These are phyloP conservation scores for Crucibulum laeve DNA, from an alignment of 768 basidiomycete species.

Conservation along the genomic window DNA sequence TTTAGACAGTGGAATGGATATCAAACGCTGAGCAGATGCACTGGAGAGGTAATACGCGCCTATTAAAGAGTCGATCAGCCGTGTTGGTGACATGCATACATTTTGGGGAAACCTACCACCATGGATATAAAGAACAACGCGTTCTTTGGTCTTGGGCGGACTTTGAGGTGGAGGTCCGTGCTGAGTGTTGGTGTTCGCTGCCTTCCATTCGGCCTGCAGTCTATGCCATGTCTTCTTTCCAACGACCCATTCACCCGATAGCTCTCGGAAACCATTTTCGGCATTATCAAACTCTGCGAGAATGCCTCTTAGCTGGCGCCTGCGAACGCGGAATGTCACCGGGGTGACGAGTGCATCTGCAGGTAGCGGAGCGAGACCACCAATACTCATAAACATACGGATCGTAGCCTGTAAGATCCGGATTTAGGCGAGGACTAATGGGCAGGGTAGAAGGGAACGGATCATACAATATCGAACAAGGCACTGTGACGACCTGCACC, in stretches of 20 bases:
- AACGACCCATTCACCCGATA: constrained; percentile 97
- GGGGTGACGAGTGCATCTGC: constrained; percentile 94
- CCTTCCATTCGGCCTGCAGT: constrained; percentile 78
- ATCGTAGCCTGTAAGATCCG: constrained; percentile 35
- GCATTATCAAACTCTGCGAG: constrained; percentile 67
- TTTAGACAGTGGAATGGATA: constrained; percentile 90
- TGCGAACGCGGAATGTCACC: constrained; percentile 82
- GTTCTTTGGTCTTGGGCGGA: constrained; percentile 48
- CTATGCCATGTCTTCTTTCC: constrained; percentile 86
- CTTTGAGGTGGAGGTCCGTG: constrained; percentile 12
- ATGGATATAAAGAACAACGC: constrained; percentile 90
- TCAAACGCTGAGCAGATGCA: constrained; percentile 82
- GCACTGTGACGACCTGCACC: constrained; percentile 78
- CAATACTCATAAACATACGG: constrained; percentile 69
- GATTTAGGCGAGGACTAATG: constrained; percentile 2
- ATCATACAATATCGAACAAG: constrained; percentile 75
- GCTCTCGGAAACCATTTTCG: constrained; percentile 75
- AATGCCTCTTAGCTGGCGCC: constrained; percentile 72
- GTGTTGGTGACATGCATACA: background rate
- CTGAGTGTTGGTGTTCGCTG: constrained; percentile 26
- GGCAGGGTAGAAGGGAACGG: constrained; percentile 4
- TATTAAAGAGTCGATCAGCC: constrained; percentile 18
- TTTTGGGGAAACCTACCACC: constrained; percentile 57
- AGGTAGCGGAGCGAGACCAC: constrained; percentile 79
- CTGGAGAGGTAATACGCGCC: constrained; percentile 93